Base-by-base conservation (phyloP, 2,329 filamentous ascomycete genomes). In the Ascochyta clinopodiicola region DNA sequence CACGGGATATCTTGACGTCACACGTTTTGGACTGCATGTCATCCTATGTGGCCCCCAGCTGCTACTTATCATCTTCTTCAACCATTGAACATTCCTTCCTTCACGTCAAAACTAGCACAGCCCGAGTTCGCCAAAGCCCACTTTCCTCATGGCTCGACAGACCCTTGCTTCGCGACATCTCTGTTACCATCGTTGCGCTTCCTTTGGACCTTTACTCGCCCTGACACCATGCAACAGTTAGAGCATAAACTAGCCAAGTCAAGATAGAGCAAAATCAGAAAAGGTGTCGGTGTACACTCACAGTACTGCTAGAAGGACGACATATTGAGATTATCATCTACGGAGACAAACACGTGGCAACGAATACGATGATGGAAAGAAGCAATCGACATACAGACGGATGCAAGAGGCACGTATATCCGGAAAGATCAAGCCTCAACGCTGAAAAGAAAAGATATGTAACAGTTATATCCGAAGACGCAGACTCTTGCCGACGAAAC, bases 401-500 rank as follows among this genome's bases (percentile, higher is more conserved):
- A 35, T 6, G 15, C 32, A 7, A 5, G 8, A 25, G 37, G 15
- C 9, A 13, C n/a, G 25, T 4, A 10, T n/a, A 4, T 25, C 19
- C 6, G 8, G 21, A 2, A n/a, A 36, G 5, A 19, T 6, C 6
- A 37, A 24, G 25, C 13, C 5, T 4, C 3, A 4, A 42, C 2
- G 22, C 36, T 8, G 22, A n/a, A 31, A 37, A 4, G 15, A 45
- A 3, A 22, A 40, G 13, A 13, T 9, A n/a, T 22, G 15, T 13
- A 8, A 34, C 17, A 10, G 29, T 17, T 17, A 43, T 22, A 37
- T 40, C 46, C 48, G 39, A 54, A 46, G 35, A 49, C 51, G 54
- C 51, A 45, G 35, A 49, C 29, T 46, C 50, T 56, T 57, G 39
- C 34, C 19, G 37, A 43, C 37, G 29, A 51, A 51, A 29, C 8